Conservation (phyloP, 176 grass and related monocot species). For the Rhipidocladum racemiflorum region DNA sequence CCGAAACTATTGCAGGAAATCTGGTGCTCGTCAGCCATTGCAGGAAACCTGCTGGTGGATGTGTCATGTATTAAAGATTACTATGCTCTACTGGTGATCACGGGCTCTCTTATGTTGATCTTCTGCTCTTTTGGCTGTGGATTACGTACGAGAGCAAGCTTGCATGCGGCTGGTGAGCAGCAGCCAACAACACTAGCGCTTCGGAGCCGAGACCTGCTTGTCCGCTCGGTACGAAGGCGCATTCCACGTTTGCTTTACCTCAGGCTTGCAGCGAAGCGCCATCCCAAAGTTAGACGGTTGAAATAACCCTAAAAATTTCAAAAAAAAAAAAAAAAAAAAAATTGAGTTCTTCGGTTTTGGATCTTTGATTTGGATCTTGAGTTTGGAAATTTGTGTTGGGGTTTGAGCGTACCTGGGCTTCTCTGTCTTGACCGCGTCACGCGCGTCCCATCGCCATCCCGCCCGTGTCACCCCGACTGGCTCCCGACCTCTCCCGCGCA, state of each 20-base stretch:
- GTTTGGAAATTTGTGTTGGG: no score
- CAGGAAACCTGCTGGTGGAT: slow-evolving; percentile 28
- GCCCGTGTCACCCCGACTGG: no score
- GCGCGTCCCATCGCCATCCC: no score
- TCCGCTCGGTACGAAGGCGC: neutral
- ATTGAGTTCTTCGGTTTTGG: no score
- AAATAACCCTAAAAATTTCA: no score
- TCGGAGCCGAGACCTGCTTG: neutral
- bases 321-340: no score
- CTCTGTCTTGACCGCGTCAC: no score
- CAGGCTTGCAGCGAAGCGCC: no score
- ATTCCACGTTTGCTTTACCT: neutral
- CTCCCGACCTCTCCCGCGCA: no score
- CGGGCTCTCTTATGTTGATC: neutral
- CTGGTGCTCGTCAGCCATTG: slow-evolving; percentile 11
- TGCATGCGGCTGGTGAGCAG: neutral
- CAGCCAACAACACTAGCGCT: neutral
- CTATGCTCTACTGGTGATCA: neutral
- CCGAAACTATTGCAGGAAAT: neutral
- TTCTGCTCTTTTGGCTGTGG: neutral
- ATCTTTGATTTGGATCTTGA: no score
- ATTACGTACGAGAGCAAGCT: neutral
- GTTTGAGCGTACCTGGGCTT: no score
- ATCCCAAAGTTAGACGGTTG: no score
- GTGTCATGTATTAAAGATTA: neutral